A percentile compares a stretch with the other conserved stretches of the same genome.
Evolutionary conservation across 139 green algal species (phyloP).

Genomic region (Micractinium sp.): DNA sequence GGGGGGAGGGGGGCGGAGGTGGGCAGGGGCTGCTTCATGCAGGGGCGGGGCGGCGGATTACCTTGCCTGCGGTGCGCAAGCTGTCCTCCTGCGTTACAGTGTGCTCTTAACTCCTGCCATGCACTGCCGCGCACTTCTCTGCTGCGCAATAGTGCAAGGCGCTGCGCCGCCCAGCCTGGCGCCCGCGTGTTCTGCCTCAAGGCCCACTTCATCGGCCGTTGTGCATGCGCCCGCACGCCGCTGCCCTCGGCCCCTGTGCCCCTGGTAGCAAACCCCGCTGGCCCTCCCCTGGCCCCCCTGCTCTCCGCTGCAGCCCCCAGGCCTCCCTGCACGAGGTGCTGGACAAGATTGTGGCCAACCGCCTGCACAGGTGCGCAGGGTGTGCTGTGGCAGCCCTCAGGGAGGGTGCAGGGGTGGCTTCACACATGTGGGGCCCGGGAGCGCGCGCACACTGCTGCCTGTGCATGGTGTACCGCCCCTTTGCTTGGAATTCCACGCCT

Average conservation of each 20-base stretch:
- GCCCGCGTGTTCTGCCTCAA: too few relatives aligned
- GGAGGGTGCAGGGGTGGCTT: neutral
- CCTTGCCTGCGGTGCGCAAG: neutral
- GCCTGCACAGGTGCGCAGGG: slow-evolving; percentile 56
- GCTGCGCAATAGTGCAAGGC: neutral
- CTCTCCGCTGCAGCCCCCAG: neutral
- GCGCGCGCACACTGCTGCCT: neutral
- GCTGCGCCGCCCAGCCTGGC: too few relatives aligned
- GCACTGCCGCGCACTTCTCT: neutral
- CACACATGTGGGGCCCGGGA: neutral
- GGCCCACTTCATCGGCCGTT: too few relatives aligned
- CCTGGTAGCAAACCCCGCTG: neutral
- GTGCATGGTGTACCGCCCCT: neutral
- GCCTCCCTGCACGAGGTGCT: slow-evolving; percentile 67
- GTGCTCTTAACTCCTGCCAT: too few relatives aligned
- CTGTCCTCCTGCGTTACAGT: neutral
- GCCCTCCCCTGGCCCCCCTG: neutral
- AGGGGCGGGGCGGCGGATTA: neutral
- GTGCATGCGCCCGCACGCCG: too few relatives aligned
- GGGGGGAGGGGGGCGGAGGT: neutral
- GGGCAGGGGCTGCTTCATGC: neutral
- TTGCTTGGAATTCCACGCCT: neutral
- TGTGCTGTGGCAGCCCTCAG: neutral
- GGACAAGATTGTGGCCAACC: slow-evolving; percentile 65
- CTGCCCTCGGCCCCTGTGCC: neutral